Evolutionary conservation across 345 rosid species (phyloP).

Genomic region (Ceriops decandra): DNA sequence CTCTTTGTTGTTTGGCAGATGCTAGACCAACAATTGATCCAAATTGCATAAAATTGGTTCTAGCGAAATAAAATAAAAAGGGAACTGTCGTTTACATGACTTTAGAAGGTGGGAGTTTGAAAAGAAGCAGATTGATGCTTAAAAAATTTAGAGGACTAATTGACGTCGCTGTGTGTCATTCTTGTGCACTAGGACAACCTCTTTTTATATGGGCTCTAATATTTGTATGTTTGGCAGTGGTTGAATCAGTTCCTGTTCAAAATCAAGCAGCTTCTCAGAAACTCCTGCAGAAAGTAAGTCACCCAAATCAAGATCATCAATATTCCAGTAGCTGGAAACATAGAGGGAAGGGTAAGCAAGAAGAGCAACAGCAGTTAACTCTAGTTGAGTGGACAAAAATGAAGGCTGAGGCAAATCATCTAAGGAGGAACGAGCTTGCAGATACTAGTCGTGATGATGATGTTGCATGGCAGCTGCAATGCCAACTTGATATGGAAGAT

Average conservation of each 20-base stretch:
- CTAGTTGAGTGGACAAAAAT: slow-evolving; percentile 74
- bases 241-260: slow-evolving; percentile 66
- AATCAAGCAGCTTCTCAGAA: slow-evolving; percentile 94
- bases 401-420: slow-evolving; percentile 38
- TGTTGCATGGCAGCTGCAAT: slow-evolving; percentile 81
- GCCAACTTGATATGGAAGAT: slow-evolving; percentile 77
- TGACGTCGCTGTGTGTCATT: background rate
- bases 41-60: too few relatives aligned
- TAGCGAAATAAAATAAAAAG: background rate
- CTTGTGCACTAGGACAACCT: too few relatives aligned
- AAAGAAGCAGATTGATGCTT: background rate
- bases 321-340: slow-evolving; percentile 43
- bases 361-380: slow-evolving; percentile 52
- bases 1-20: too few relatives aligned
- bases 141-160: background rate
- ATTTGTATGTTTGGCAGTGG: slow-evolving; percentile 38
- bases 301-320: slow-evolving; percentile 34
- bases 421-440: slow-evolving; percentile 29
- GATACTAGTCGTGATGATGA: slow-evolving; percentile 62
- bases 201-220: background rate
- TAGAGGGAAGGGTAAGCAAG: slow-evolving; percentile 56
- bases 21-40: too few relatives aligned
- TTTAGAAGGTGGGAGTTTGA: background rate
- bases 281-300: slow-evolving; percentile 77
- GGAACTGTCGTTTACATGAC: background rate